These are phyloP conservation scores for Botrytis cinerea DNA, from an alignment of 2,329 filamentous ascomycete species.

Conservation along the genomic window DNA sequence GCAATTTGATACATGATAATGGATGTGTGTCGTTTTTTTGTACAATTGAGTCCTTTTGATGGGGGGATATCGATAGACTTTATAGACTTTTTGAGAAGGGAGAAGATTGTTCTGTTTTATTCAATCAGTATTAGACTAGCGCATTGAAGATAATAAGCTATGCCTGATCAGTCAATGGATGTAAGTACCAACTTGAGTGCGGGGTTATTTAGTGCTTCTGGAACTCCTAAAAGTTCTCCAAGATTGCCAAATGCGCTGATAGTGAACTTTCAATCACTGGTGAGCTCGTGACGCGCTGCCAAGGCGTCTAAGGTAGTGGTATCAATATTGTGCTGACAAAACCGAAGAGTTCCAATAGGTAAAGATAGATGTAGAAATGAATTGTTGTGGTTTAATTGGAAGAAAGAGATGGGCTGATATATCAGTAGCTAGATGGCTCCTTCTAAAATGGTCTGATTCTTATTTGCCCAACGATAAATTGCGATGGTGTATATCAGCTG, in stretches of 20 bases:
- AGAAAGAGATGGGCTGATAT: not conserved
- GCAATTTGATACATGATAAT: slow-evolving; percentile 4
- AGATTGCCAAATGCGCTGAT: not conserved
- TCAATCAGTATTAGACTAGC: not conserved
- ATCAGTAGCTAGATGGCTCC: not conserved
- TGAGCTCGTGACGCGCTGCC: not conserved
- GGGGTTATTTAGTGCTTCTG: not conserved
- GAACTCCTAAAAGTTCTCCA: not conserved
- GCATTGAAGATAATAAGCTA: not conserved
- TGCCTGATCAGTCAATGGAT: not conserved
- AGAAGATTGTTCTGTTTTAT: not conserved
- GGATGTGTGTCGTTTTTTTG: not conserved
- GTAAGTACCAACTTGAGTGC: not conserved
- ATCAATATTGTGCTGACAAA: not conserved
- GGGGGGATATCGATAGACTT: not conserved
- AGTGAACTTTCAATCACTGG: no score
- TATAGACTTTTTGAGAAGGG: not conserved
- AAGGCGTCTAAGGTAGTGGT: not conserved
- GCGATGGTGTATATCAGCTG: not conserved
- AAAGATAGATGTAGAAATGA: not conserved
- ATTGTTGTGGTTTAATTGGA: not conserved
- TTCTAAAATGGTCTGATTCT: not conserved
- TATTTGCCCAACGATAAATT: no score
- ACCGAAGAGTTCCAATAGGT: not conserved
- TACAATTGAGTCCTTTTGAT: not conserved